phyloP scores from a whole-genome alignment of 805 yeast genomes.

The Ogataea salicorniae region DNA sequence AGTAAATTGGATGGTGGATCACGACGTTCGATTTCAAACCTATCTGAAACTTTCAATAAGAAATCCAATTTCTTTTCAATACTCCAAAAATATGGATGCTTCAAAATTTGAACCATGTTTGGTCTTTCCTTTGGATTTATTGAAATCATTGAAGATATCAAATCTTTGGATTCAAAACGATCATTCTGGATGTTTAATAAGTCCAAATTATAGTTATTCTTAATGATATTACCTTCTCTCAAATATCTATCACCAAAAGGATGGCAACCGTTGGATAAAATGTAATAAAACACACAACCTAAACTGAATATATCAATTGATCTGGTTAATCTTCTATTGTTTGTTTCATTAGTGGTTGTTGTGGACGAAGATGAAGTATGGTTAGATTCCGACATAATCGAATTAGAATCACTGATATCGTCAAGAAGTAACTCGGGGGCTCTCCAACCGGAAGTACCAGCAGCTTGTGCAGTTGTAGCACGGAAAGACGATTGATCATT shows the following conservation, averaged over 20 bases:
- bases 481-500: conserved; percentile 89
- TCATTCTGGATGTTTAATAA: conserved; percentile 42
- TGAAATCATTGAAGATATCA: conserved; percentile 68
- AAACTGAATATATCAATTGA: conserved; percentile 91
- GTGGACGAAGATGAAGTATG: not conserved
- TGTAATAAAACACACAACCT: conserved; percentile 91
- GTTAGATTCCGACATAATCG: conserved; percentile 6
- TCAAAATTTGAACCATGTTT: conserved; percentile 57
- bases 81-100: conserved; percentile 89
- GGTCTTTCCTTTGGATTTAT: conserved; percentile 68
- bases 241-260: conserved; percentile 92
- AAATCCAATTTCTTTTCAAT: conserved; percentile 72
- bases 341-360: conserved; percentile 4
- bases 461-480: conserved; percentile 88
- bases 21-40: conserved; percentile 89
- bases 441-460: conserved; percentile 98
- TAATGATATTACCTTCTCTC: conserved; percentile 84
- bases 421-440: conserved; percentile 81
- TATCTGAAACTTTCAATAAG: conserved; percentile 79
- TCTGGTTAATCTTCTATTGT: conserved; percentile 63
- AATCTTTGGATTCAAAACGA: conserved; percentile 61
- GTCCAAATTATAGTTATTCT: conserved; percentile 50
- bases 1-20: conserved; percentile 56
- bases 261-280: conserved; percentile 76
- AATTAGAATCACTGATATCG: conserved; percentile 21